These are phyloP conservation scores for Salvia sclarea DNA, from an alignment of 305 asterid genomes.

Conservation along the genomic window DNA sequence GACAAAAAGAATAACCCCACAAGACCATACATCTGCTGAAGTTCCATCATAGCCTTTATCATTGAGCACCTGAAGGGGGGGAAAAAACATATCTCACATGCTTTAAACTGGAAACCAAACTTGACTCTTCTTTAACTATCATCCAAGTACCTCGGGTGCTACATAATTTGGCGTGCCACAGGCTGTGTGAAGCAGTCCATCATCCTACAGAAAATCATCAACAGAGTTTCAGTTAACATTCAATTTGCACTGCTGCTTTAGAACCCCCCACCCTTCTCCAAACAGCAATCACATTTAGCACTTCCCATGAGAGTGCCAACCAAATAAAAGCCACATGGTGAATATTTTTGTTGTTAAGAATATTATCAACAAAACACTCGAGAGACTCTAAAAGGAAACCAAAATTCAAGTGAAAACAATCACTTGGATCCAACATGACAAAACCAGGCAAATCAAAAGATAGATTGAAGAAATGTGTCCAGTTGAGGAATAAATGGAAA, in stretches of 20 bases:
- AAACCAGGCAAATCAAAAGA: not conserved
- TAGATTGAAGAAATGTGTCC: not conserved
- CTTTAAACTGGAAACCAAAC: slow-evolving; percentile 28
- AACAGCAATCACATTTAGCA: not conserved
- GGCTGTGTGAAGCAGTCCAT: slow-evolving; percentile 85
- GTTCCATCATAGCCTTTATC: slow-evolving; percentile 84
- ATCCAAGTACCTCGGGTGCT: slow-evolving; percentile 75
- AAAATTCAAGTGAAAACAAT: not conserved
- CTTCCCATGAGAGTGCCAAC: too few relatives aligned
- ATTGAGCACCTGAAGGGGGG: slow-evolving; percentile 51
- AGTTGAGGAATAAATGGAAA: slow-evolving; percentile 13
- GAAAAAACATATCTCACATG: slow-evolving; percentile 31
- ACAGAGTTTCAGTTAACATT: too few relatives aligned
- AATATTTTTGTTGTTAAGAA: too few relatives aligned
- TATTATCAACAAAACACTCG: not conserved
- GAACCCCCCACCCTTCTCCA: not conserved
- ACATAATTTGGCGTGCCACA: slow-evolving; percentile 93
- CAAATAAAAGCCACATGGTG: too few relatives aligned
- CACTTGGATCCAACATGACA: slow-evolving; percentile 20
- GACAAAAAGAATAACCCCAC: slow-evolving; percentile 86
- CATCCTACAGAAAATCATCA: slow-evolving; percentile 49
- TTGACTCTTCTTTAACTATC: slow-evolving; percentile 21
- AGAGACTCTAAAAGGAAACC: too few relatives aligned
- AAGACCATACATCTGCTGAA: slow-evolving; percentile 83
- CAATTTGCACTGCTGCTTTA: not conserved